Percentiles rank a stretch among this genome's conserved stretches.
phyloP scores from a whole-genome alignment of 176 grass and related monocot species.

The Zoysia japonica region DNA sequence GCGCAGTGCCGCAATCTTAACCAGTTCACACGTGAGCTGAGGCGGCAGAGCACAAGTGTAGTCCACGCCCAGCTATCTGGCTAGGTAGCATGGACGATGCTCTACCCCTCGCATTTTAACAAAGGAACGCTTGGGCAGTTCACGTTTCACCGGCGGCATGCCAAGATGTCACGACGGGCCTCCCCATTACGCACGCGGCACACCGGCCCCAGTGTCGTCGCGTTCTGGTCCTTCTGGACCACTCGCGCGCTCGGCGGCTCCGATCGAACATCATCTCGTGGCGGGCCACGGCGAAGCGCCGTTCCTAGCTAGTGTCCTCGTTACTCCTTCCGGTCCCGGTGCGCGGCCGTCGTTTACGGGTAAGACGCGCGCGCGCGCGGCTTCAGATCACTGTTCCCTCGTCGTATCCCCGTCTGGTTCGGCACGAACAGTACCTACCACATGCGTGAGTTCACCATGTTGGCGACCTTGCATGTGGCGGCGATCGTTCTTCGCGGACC shows the following conservation, averaged over 20 bases:
- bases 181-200: conserved; percentile 24
- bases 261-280: neutral
- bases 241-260: neutral
- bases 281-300: neutral
- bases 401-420: neutral
- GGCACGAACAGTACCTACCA: neutral
- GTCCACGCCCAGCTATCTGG: neutral
- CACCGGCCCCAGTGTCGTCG: neutral
- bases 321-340: neutral
- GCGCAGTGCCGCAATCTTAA: conserved; percentile 29
- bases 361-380: neutral
- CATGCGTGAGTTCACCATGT: neutral
- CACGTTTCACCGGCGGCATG: neutral
- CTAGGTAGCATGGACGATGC: no score
- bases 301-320: no score
- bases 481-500: neutral
- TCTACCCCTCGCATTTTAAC: neutral
- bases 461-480: conserved; percentile 19
- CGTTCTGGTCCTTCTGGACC: neutral
- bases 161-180: neutral
- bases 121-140: neutral
- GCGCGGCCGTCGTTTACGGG: neutral
- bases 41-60: neutral
- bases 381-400: conserved; percentile 22
- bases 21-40: conserved; percentile 12